Percentiles rank a stretch among this genome's conserved stretches.
phyloP scores from a whole-genome alignment of 768 basidiomycete species.

The Rubroboletus pulcherrimus region DNA sequence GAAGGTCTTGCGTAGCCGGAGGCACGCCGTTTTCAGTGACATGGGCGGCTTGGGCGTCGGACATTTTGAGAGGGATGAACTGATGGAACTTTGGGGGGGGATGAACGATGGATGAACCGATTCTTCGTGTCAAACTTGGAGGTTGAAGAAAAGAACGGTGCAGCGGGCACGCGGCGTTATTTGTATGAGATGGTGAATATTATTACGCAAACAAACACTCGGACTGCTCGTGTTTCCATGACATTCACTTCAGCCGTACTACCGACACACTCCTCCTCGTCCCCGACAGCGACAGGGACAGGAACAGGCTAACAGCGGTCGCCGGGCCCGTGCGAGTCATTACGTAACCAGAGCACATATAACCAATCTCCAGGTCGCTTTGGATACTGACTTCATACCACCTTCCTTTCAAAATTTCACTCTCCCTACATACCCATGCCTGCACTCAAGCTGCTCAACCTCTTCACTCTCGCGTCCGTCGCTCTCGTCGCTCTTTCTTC shows the following conservation, averaged over 20 bases:
- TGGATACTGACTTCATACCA: background rate
- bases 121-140: conserved; percentile 81
- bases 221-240: conserved; percentile 43
- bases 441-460: conserved; percentile 47
- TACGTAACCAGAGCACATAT: conserved; percentile 18
- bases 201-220: conserved; percentile 29
- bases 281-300: background rate
- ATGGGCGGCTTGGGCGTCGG: conserved; percentile 85
- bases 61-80: conserved; percentile 67
- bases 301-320: background rate
- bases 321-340: conserved; percentile 20
- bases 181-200: conserved; percentile 24
- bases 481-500: conserved; percentile 53
- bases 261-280: too few relatives aligned
- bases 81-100: conserved; percentile 45
- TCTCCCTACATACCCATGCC: conserved; percentile 36
- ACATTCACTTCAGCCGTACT: conserved; percentile 11
- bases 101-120: conserved; percentile 77
- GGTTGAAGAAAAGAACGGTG: conserved; percentile 57
- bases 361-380: background rate
- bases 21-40: conserved; percentile 81
- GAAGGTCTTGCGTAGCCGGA: conserved; percentile 67
- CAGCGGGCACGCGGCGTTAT: conserved; percentile 32
- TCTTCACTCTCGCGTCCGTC: conserved; percentile 57
- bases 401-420: conserved; percentile 6